A percentile compares a stretch with the other conserved stretches of the same genome.
These are phyloP conservation scores for Mycena floridula DNA, from an alignment of 768 basidiomycete genomes.

Conservation along the genomic window DNA sequence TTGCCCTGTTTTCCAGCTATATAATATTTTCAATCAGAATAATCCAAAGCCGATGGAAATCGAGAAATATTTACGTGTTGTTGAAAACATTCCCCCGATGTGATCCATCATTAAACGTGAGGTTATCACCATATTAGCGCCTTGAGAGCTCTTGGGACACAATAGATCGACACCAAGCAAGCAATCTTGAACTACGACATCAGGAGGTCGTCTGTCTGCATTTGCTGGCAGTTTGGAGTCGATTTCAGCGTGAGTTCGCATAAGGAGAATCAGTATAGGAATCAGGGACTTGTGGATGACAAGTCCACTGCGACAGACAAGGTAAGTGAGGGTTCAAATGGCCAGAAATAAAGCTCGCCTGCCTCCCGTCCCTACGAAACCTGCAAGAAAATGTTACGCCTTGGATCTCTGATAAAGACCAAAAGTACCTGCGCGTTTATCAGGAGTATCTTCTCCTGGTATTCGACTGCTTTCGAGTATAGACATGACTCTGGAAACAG, in stretches of 20 bases:
- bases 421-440: no score
- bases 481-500: slow-evolving; percentile 24
- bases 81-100: slow-evolving; percentile 32
- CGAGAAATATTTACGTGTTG: no score
- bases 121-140: slow-evolving; percentile 29
- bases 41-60: no score
- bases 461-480: slow-evolving; percentile 18
- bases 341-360: slow-evolving; percentile 21
- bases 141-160: slow-evolving; percentile 21
- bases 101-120: slow-evolving; percentile 37
- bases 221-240: slow-evolving; percentile 21
- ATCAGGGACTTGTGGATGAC: slow-evolving; percentile 31
- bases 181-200: slow-evolving; percentile 36
- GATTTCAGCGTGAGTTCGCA: slow-evolving; percentile 24
- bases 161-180: slow-evolving; percentile 31
- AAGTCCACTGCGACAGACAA: slow-evolving; percentile 24
- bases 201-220: slow-evolving; percentile 25
- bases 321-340: slow-evolving; percentile 3
- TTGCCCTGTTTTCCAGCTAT: slow-evolving; percentile 21
- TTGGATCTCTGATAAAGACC: background rate
- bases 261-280: slow-evolving; percentile 24
- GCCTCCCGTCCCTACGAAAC: slow-evolving; percentile 36
- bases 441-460: no score
- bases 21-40: no score
- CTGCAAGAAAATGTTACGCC: slow-evolving; percentile 20